Conservation (phyloP, 768 basidiomycete species). For the Mycena haematopus region DNA sequence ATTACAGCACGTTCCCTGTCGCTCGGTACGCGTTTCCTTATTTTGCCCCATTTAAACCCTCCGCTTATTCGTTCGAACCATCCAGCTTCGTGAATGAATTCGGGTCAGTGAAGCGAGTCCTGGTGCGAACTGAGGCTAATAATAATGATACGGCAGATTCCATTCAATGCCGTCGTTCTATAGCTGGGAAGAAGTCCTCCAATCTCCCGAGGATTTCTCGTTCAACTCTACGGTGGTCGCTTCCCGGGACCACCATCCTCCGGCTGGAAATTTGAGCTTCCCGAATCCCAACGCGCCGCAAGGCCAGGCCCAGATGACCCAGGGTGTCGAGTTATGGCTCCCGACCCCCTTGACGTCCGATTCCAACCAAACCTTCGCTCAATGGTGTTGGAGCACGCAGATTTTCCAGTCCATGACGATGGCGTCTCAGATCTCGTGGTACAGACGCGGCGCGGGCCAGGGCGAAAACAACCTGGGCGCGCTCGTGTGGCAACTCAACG, state of each 20-base stretch:
- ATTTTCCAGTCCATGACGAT: constrained; percentile 66
- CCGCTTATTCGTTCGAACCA: no score
- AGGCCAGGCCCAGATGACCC: constrained; percentile 60
- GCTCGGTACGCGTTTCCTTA: constrained; percentile 42
- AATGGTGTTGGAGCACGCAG: constrained; percentile 70
- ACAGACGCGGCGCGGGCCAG: constrained; percentile 62
- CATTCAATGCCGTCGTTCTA: constrained; percentile 71
- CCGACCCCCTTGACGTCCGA: constrained; percentile 56
- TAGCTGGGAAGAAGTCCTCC: constrained; percentile 63
- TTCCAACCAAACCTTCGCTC: constrained; percentile 63
- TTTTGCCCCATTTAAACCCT: background rate
- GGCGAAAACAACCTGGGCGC: constrained; percentile 66
- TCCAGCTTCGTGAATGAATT: constrained; percentile 66
- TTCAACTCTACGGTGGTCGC: constrained; percentile 65
- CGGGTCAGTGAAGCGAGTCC: constrained; percentile 42
- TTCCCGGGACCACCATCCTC: constrained; percentile 63
- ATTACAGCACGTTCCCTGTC: constrained; percentile 59
- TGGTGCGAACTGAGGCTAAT: background rate
- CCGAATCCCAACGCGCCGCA: constrained; percentile 61
- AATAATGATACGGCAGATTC: constrained; percentile 44
- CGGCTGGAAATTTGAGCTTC: constrained; percentile 56
- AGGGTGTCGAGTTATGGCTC: constrained; percentile 60
- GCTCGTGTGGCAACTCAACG: constrained; percentile 65
- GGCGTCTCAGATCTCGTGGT: constrained; percentile 64
- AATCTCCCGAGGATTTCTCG: constrained; percentile 55